Conservation (phyloP, 805 yeast genomes). For the Candida maris region DNA sequence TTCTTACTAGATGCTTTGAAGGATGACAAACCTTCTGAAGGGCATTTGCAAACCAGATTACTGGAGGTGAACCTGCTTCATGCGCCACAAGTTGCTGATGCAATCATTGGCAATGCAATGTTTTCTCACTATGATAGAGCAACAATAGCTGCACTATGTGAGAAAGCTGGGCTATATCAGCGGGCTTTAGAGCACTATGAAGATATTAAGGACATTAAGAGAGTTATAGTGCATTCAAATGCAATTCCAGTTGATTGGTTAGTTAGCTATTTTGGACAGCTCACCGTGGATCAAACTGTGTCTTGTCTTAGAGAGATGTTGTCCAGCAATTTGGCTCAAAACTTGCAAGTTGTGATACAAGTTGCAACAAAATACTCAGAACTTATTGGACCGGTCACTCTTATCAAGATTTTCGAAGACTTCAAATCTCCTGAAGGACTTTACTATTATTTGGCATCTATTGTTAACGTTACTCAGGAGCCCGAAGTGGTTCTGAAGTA, state of each 20-base stretch:
- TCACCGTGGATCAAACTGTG: slow-evolving; percentile 90
- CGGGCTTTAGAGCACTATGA: slow-evolving; percentile 96
- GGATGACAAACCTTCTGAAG: slow-evolving; percentile 90
- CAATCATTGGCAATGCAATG: slow-evolving; percentile 92
- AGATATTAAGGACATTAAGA: slow-evolving; percentile 90
- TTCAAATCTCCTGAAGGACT: slow-evolving; percentile 90
- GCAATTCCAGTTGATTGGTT: slow-evolving; percentile 91
- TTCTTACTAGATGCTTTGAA: slow-evolving; percentile 92
- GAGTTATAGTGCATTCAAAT: slow-evolving; percentile 86
- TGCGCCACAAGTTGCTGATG: slow-evolving; percentile 99
- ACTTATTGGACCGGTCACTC: slow-evolving; percentile 77
- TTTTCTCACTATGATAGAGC: slow-evolving; percentile 94
- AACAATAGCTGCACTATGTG: slow-evolving; percentile 87
- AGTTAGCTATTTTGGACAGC: slow-evolving; percentile 85
- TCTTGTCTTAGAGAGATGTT: slow-evolving; percentile 85
- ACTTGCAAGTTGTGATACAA: slow-evolving; percentile 90
- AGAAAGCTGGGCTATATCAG: slow-evolving; percentile 92
- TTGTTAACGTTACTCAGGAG: slow-evolving; percentile 91
- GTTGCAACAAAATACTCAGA: slow-evolving; percentile 97
- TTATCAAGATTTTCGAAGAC: slow-evolving; percentile 90
- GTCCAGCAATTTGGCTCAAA: slow-evolving; percentile 73
- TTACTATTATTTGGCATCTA: slow-evolving; percentile 87
- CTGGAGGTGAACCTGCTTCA: slow-evolving; percentile 88
- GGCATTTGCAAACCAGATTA: slow-evolving; percentile 90
- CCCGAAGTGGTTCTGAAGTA: slow-evolving; percentile 94